Conservation (phyloP, 805 yeast species). For the Helenozyma baotianmanensis region DNA sequence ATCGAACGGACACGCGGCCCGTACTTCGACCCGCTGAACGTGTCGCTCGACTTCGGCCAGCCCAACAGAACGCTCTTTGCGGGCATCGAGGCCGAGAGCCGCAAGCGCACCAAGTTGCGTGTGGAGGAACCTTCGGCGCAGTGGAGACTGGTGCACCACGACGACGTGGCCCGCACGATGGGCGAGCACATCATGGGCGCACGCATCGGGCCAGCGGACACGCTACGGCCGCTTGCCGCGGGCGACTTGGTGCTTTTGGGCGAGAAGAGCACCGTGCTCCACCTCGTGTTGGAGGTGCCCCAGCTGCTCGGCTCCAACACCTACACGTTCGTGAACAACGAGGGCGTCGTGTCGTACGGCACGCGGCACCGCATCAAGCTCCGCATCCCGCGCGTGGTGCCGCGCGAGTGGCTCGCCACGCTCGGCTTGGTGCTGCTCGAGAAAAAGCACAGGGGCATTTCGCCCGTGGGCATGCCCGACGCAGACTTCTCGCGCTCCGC, state of each 20-base stretch:
- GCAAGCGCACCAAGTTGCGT: conserved; percentile 6
- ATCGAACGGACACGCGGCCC: too few species aligned
- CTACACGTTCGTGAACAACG: conserved; percentile 51
- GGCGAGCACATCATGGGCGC: conserved; percentile 3
- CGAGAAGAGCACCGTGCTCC: conserved; percentile 41
- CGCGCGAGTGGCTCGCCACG: conserved; percentile 33
- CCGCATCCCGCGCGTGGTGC: conserved; percentile 53
- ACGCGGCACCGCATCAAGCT: conserved; percentile 41
- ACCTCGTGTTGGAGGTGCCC: conserved; percentile 55
- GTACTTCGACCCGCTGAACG: conserved; percentile 14
- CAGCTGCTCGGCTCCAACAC: conserved; percentile 43
- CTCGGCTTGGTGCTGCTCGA: conserved; percentile 25
- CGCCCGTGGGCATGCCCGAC: conserved; percentile 38
- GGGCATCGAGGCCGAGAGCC: conserved; percentile 5
- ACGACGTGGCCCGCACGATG: conserved; percentile 1
- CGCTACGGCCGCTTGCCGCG: conserved; percentile 26
- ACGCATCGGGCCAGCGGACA: conserved; percentile 5
- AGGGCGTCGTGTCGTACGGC: conserved; percentile 52
- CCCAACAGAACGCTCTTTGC: conserved; percentile 5
- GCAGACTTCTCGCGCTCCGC: conserved; percentile 22
- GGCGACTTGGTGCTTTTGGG: conserved; percentile 64
- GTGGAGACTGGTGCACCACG: conserved; percentile 7
- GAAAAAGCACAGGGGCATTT: conserved; percentile 25
- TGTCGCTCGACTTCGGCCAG: conserved; percentile 8
- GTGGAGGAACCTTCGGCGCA: conserved; percentile 6